A percentile compares a stretch with the other conserved stretches of the same genome.
These are phyloP conservation scores for Backusella morwellensis DNA, from an alignment of 192 early-diverging fungal genomes.

Conservation along the genomic window DNA sequence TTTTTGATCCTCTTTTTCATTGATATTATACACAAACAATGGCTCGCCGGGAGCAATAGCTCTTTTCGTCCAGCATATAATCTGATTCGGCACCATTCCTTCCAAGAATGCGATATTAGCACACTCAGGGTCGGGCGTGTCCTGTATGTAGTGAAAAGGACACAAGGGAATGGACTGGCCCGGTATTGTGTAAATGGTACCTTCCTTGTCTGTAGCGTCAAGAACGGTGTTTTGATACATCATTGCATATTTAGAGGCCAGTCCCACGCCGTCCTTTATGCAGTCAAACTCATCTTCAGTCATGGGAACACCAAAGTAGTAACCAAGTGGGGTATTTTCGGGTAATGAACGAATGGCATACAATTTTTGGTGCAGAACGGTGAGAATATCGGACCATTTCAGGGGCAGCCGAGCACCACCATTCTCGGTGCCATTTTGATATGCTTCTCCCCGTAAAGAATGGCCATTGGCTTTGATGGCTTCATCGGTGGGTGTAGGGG, in stretches of 20 bases:
- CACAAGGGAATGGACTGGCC: slow-evolving; percentile 58
- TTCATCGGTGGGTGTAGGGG: not conserved
- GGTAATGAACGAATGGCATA: slow-evolving; percentile 73
- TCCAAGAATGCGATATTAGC: slow-evolving; percentile 76
- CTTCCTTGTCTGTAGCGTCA: slow-evolving; percentile 82
- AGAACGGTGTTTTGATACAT: slow-evolving; percentile 84
- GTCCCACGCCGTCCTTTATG: slow-evolving; percentile 73
- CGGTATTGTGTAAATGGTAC: slow-evolving; percentile 59
- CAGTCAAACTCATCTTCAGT: slow-evolving; percentile 92
- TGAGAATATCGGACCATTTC: slow-evolving; percentile 1
- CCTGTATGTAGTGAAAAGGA: slow-evolving; percentile 92
- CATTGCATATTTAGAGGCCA: slow-evolving; percentile 79
- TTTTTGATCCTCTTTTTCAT: slow-evolving; percentile 71
- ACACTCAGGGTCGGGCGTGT: slow-evolving; percentile 49
- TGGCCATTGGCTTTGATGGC: slow-evolving; percentile 8
- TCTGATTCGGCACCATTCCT: slow-evolving; percentile 77
- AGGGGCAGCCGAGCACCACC: not conserved
- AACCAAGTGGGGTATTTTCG: slow-evolving; percentile 72
- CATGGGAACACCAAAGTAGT: slow-evolving; percentile 96
- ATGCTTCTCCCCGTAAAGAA: slow-evolving; percentile 34
- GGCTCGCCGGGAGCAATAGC: slow-evolving; percentile 74
- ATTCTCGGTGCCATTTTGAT: not conserved
- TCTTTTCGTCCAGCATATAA: slow-evolving; percentile 72
- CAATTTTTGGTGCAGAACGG: slow-evolving; percentile 43
- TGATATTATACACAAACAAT: slow-evolving; percentile 77